Evolutionary conservation across 179 eudicot genomes (phyloP), one percentile per base, ranked within the genome.

Genomic region (Dionaea muscipula): DNA sequence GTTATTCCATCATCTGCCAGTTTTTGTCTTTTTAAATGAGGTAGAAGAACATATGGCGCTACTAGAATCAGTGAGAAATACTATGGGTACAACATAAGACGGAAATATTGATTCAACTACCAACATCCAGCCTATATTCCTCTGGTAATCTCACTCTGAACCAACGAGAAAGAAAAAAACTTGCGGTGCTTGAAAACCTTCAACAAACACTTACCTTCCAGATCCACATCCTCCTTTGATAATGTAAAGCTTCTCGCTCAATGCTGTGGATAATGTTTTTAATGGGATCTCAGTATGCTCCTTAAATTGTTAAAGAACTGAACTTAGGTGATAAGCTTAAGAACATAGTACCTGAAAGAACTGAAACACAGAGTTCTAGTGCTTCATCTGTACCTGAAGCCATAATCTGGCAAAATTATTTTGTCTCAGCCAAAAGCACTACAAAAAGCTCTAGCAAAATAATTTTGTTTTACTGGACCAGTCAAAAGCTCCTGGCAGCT

Each of bases 161-260:
- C 35, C 35, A 31, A 31, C 35, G 10, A 31, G 35, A 31, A 31
- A 4, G 35, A 31, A 11, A 31, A 31, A 31, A 31, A 31, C 10
- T 31, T 31, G 5, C 35, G 10, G 5, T 31, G 35, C n/a, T n/a
- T n/a, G 10, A 31, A 31, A 31, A 11, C 5, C 35, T 31, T 31
- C 35, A 11, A 31, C 20, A 43, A 43, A 43, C 24, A 51, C 38
- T 27, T 81, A 93, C 99, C 99, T 93, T 77, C 94, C 99, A 67
- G 99, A 82, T 57, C 99, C 99, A 70, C 99, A 93, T 68, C 89
- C 86, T 68, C 99, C 99, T 69, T 69, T 79, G 50, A 93, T 81
- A 64, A 93, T 69, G 66, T 93, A 93, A 24, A 93, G 83, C 78
- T 88, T 93, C 83, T 93, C 99, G 62, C 99, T 88, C 67, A 93